Conservation (phyloP, 2,329 filamentous ascomycete genomes). For the Thyridium curvatum region DNA sequence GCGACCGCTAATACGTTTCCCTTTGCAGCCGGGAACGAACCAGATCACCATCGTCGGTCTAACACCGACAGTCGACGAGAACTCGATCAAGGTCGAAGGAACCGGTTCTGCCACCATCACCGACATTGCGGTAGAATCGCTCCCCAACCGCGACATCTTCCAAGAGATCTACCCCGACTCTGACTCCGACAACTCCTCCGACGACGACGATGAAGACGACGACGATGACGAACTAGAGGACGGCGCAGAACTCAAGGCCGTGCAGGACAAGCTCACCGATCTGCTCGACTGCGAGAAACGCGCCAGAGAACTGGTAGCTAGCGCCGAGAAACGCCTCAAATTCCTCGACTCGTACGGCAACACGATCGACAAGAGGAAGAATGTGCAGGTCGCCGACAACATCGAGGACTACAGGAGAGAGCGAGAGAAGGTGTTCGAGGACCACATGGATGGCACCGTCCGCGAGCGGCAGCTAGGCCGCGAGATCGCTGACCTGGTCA, state of each 20-base stretch:
- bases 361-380: slow-evolving; percentile 22
- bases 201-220: slow-evolving; percentile 15
- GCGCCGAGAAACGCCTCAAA: slow-evolving; percentile 28
- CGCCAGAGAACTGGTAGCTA: slow-evolving; percentile 21
- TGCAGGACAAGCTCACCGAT: slow-evolving; percentile 21
- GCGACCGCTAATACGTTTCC: slow-evolving; percentile 1
- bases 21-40: slow-evolving; percentile 42
- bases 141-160: slow-evolving; percentile 49
- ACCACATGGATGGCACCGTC: slow-evolving; percentile 26
- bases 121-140: slow-evolving; percentile 54
- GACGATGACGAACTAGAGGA: slow-evolving; percentile 20
- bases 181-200: slow-evolving; percentile 25
- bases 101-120: slow-evolving; percentile 51
- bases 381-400: slow-evolving; percentile 24
- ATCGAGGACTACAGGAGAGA: slow-evolving; percentile 35
- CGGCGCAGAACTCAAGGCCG: slow-evolving; percentile 18
- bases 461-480: slow-evolving; percentile 24
- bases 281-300: slow-evolving; percentile 20
- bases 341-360: slow-evolving; percentile 34
- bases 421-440: slow-evolving; percentile 32
- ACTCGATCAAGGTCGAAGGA: slow-evolving; percentile 55
- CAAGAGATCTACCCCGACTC: slow-evolving; percentile 46
- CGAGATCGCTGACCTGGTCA: slow-evolving; percentile 21
- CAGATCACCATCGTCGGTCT: slow-evolving; percentile 50
- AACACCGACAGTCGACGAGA: slow-evolving; percentile 44